phyloP scores from a whole-genome alignment of 2,329 filamentous ascomycete genomes.

The Arthrobotrys iridis region DNA sequence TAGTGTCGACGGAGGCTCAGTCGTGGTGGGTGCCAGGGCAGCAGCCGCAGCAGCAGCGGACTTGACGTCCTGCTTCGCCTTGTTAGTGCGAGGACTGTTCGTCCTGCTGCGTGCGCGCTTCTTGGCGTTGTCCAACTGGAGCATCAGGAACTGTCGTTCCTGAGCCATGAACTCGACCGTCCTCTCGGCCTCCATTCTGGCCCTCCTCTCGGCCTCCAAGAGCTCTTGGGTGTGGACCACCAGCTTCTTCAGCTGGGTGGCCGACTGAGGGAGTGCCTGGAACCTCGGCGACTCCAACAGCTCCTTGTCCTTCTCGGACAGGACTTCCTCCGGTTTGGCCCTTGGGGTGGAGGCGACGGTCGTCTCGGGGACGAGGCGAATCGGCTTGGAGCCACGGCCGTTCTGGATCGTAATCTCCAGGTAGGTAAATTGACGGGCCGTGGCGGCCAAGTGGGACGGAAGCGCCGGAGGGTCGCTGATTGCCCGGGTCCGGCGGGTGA shows the following conservation, averaged over 20 bases:
- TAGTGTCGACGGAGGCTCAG: not conserved
- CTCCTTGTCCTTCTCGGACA: conserved; percentile 24
- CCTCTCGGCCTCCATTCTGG: conserved; percentile 1
- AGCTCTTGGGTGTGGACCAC: conserved; percentile 7
- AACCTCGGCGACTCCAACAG: conserved; percentile 19
- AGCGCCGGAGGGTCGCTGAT: conserved; percentile 17
- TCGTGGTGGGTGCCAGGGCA: not conserved
- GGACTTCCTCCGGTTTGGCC: not conserved
- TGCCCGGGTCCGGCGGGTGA: not conserved
- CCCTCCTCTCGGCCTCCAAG: conserved; percentile 19
- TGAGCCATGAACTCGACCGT: not conserved
- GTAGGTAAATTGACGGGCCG: too few relatives aligned
- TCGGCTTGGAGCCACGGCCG: not conserved
- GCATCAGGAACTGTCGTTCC: conserved; percentile 11
- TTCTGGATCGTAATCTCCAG: conserved; percentile 1
- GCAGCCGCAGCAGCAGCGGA: not conserved
- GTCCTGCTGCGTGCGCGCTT: conserved; percentile 3
- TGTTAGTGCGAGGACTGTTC: not conserved
- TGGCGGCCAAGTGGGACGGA: not conserved
- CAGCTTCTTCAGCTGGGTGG: conserved; percentile 23
- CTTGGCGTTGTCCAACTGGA: conserved; percentile 13
- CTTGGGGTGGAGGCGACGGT: not conserved
- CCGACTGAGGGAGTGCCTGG: conserved; percentile 19
- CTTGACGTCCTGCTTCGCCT: not conserved
- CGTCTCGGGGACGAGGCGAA: not conserved